These are phyloP conservation scores for Mortierella sp. DNA, from an alignment of 371 early-diverging fungal genomes.

Conservation along the genomic window DNA sequence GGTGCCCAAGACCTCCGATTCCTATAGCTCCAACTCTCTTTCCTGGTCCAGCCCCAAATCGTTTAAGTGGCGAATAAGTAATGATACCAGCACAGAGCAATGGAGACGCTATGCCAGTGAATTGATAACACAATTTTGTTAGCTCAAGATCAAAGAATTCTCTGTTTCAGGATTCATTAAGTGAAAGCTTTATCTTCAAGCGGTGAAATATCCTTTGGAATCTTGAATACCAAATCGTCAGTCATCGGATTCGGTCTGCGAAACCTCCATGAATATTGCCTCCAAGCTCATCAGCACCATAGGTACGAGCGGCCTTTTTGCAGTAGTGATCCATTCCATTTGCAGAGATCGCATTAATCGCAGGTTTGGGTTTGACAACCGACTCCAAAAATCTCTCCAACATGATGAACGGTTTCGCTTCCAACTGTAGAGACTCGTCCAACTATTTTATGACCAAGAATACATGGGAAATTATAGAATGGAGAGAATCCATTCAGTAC, in stretches of 20 bases:
- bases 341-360: conserved; percentile 15
- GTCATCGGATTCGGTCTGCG: conserved; percentile 48
- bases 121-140: neutral
- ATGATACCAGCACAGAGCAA: conserved; percentile 73
- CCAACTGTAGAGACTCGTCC: conserved; percentile 22
- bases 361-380: conserved; percentile 7
- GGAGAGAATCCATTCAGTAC: neutral
- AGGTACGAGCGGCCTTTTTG: conserved; percentile 14
- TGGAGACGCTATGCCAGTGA: conserved; percentile 56
- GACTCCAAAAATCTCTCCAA: conserved; percentile 19
- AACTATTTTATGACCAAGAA: conserved; percentile 52
- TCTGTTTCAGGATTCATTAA: too few species aligned
- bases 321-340: conserved; percentile 8
- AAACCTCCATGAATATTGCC: too few species aligned
- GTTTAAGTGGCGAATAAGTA: conserved; percentile 60
- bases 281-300: too few species aligned
- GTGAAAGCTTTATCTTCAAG: conserved; percentile 24
- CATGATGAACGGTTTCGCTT: conserved; percentile 1
- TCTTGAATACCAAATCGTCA: conserved; percentile 35
- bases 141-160: neutral
- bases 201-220: conserved; percentile 50
- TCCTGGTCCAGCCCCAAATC: conserved; percentile 55
- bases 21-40: conserved; percentile 69
- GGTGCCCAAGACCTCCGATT: conserved; percentile 74
- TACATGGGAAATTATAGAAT: too few species aligned